A percentile compares a stretch with the other conserved stretches of the same genome.
Evolutionary conservation across 257 asterid species (phyloP).

Genomic region (Rhazya stricta): DNA sequence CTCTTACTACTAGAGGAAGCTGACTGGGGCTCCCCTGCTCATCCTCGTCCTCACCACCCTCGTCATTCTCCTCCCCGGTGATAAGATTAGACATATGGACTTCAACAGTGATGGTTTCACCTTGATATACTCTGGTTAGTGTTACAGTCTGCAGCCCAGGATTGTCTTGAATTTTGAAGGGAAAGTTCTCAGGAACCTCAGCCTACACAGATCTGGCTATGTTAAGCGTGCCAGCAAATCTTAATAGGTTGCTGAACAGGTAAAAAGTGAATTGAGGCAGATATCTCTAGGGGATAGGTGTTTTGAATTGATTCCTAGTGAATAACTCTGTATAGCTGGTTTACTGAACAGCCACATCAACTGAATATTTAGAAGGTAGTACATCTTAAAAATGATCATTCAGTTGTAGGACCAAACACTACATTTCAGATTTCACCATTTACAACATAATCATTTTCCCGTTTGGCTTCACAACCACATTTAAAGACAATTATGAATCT

Average conservation of each 20-base stretch:
- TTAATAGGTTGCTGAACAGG: background rate
- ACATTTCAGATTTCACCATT: background rate
- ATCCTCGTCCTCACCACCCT: slow-evolving; percentile 25
- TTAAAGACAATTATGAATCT: too few relatives aligned
- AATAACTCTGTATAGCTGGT: background rate
- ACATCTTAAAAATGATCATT: too few relatives aligned
- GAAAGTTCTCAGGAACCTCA: slow-evolving; percentile 53
- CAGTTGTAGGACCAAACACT: too few relatives aligned
- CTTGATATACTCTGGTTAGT: slow-evolving; percentile 54
- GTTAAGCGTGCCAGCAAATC: background rate
- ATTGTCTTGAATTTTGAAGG: slow-evolving; percentile 63
- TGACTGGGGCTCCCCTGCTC: slow-evolving; percentile 24
- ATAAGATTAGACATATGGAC: slow-evolving; percentile 67
- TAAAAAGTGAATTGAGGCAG: background rate
- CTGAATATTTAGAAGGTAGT: background rate
- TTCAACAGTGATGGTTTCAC: slow-evolving; percentile 60
- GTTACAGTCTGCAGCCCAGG: slow-evolving; percentile 64
- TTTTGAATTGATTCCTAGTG: background rate
- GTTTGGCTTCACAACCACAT: too few relatives aligned
- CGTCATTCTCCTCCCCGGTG: slow-evolving; percentile 41
- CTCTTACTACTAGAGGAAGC: slow-evolving; percentile 60
- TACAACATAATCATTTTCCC: too few relatives aligned
- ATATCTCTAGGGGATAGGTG: too few relatives aligned
- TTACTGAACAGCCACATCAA: background rate
- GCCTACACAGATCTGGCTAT: slow-evolving; percentile 25